Base-by-base conservation (phyloP, 768 basidiomycete genomes). In the Fomitopsis pulvina region DNA sequence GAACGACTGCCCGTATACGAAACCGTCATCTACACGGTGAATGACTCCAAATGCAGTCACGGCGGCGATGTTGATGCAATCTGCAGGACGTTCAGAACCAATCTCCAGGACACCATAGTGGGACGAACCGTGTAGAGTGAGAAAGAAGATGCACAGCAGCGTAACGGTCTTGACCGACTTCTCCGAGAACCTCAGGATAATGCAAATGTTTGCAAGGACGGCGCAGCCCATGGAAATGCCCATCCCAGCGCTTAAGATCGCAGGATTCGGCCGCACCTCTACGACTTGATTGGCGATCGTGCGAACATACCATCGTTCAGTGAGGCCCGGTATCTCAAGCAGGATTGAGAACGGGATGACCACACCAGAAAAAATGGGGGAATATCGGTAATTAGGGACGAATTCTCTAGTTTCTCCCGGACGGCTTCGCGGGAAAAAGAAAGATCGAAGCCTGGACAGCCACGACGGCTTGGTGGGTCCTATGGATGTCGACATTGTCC, bases 281-380 rank as follows among this genome's bases (percentile, higher is more conserved):
- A 83, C 66, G 3, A 68, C 63, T 22, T 71, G 37, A 51, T 76
- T 66, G 18, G 68, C 61, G 26, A 71, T 66, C 0, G 79, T 87
- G 5, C 74, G 74, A 50, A 85, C 75, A 54, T 82, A 87, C 87
- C 86, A 87, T 46, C 76, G 74, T 51, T 81, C 82, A 1, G 87
- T 91, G 10, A 91, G 66, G 14, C 85, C 84, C 0, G 90, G 90
- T 25, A 92, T 87, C 57, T 86, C 85, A 26, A 92, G 71, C n/a
- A 92, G 72, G 43, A 91, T 85, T 16, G 83, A 78, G 58, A 92
- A 88, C 0, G 87, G 85, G 30, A 87, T 79, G 52, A 81, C 62
- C 34, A 85, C 71, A 18, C 83, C 84, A 12, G 86, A 80, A 8
- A 87, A 50, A 37, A 88, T 81, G 0, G 85, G 85, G 4, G 79